phyloP scores from a whole-genome alignment of 148 eudicot species.

The Nepenthes mirabilis region DNA sequence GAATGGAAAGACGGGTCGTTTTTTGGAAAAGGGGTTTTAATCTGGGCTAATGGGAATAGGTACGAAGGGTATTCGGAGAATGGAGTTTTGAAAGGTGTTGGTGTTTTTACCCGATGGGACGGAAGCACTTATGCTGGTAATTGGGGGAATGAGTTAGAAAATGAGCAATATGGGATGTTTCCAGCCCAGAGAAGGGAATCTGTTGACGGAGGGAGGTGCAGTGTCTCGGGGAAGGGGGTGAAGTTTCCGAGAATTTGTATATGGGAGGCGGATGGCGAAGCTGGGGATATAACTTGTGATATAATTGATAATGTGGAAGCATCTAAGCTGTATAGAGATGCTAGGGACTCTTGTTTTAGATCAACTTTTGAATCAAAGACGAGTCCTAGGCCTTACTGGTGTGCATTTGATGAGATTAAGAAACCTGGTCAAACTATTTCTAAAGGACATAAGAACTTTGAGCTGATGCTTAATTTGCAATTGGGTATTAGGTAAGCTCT shows the following conservation, averaged over 20 bases:
- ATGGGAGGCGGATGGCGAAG: constrained; percentile 40
- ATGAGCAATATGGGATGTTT: neutral
- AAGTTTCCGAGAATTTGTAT: constrained; percentile 37
- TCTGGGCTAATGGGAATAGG: constrained; percentile 31
- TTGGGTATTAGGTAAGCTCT: constrained; percentile 43
- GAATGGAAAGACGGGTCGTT: constrained; percentile 30
- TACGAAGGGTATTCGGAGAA: constrained; percentile 32
- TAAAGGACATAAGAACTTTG: constrained; percentile 52
- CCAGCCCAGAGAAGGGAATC: constrained; percentile 3
- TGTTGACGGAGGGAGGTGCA: constrained; percentile 10
- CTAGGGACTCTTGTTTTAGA: constrained; percentile 5
- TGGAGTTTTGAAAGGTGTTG: constrained; percentile 25
- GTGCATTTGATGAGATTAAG: constrained; percentile 30
- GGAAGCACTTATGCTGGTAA: constrained; percentile 34
- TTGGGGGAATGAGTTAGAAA: constrained; percentile 20
- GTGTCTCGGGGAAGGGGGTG: constrained; percentile 23
- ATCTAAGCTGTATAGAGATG: constrained; percentile 22
- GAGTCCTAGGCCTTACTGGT: constrained; percentile 30
- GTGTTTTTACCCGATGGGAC: constrained; percentile 25
- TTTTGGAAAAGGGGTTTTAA: constrained; percentile 30
- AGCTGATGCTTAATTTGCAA: constrained; percentile 64
- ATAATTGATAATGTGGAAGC: constrained; percentile 31
- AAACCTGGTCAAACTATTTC: constrained; percentile 41
- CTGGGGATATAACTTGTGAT: constrained; percentile 37
- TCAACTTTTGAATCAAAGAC: neutral